Base-by-base conservation (phyloP, 371 early-diverging fungal genomes). In the Mortierella sp. region DNA sequence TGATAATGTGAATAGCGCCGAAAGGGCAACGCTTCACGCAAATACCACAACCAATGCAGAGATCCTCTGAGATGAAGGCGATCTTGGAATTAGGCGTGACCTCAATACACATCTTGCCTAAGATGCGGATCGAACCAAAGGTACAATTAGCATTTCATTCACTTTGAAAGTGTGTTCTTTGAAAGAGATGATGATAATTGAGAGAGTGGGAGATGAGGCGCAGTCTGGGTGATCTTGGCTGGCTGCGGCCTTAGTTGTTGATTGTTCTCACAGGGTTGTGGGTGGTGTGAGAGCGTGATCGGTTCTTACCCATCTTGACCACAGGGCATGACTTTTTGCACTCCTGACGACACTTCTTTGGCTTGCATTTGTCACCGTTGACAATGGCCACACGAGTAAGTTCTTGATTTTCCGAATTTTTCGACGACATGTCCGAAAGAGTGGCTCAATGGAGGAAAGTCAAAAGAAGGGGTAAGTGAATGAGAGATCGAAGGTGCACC, bases 11-110 rank as follows among this genome's bases (percentile, higher is more conserved):
- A 83, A 99, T 99, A 41, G 99, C 99, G 36, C 93, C 96, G 84
- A 99, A 99, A 41, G 99, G 99, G 87, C 99, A 99, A 85, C 97
- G 97, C 86, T 99, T 99, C 73, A 94, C 94, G 85, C 99, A 99
- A 75, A 99, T 99, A 90, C 98, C 97, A 86, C 99, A 99, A 84
- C 99, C 99, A 84, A 99, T 99, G 88, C 99, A 99, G 38, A 99
- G 90, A 60, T 92, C 93, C 88, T 99, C 99, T 40, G 97, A 97
- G 69, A 99, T 97, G 83, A 89, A 91, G 58, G 96, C 92, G 67
- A 96, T 97, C 88, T 97, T 97, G 70, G 93, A 91, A 24, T 88
- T 88, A 19, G 93, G 86, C 50, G 89, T 87, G 58, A 97, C 98
- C 84, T 97, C 97, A 84, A 99, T 98, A 86, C 98, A 98, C 71